Percentiles rank a stretch among this genome's conserved stretches.
These are phyloP conservation scores for Lophiostoma macrostomum DNA, from an alignment of 495 filamentous ascomycete genomes.

Conservation along the genomic window DNA sequence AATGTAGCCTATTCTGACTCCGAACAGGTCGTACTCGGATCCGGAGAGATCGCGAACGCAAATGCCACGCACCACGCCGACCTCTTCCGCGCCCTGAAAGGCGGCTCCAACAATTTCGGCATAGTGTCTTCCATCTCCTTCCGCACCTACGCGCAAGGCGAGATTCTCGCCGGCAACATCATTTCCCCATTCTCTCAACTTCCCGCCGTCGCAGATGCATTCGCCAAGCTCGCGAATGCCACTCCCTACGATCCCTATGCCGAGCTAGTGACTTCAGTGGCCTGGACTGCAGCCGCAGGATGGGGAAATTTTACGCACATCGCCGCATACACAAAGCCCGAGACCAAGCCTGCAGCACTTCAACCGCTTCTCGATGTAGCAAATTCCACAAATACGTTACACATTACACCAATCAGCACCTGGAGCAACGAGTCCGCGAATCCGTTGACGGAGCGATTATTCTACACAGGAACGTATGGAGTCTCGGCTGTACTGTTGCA, in stretches of 20 bases:
- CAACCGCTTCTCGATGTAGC: not conserved
- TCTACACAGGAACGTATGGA: not conserved
- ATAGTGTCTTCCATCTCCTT: slow-evolving; percentile 50
- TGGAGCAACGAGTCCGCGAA: not conserved
- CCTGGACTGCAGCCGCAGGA: not conserved
- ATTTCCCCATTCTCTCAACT: too few relatives aligned
- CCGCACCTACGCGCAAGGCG: slow-evolving; percentile 33
- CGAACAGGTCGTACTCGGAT: slow-evolving; percentile 55
- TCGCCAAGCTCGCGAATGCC: too few relatives aligned
- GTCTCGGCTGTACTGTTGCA: not conserved
- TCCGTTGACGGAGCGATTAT: not conserved
- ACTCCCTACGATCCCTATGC: not conserved
- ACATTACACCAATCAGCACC: not conserved
- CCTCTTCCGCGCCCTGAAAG: slow-evolving; percentile 39
- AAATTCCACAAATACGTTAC: not conserved
- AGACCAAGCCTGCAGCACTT: not conserved
- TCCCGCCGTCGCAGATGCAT: too few relatives aligned
- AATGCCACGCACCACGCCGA: slow-evolving; percentile 35
- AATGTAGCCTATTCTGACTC: not conserved
- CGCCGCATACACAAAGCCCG: not conserved
- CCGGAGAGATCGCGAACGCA: slow-evolving; percentile 52
- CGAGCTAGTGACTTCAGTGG: not conserved
- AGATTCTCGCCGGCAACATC: not conserved
- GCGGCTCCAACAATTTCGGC: slow-evolving; percentile 43
- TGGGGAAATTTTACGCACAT: not conserved